A percentile compares a stretch with the other conserved stretches of the same genome.
phyloP scores from a whole-genome alignment of 345 rosid genomes.

The Salix viminalis region DNA sequence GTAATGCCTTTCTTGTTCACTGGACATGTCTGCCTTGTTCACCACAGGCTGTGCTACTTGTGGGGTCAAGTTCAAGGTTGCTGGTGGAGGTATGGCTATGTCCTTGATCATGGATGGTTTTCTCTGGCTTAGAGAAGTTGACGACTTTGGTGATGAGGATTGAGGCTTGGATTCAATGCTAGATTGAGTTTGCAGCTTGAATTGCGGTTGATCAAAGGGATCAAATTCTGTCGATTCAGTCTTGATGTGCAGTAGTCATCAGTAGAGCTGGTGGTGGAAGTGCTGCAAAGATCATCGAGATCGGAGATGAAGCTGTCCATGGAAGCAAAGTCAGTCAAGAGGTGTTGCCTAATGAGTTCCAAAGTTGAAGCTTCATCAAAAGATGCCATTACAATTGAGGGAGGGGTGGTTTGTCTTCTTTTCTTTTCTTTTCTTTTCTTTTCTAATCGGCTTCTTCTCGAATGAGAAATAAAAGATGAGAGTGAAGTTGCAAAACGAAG shows the following conservation, averaged over 20 bases:
- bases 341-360: conserved; percentile 61
- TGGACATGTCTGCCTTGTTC: neutral
- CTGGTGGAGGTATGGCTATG: conserved; percentile 38
- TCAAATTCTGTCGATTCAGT: conserved; percentile 4
- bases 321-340: conserved; percentile 47
- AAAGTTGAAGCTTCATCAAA: conserved; percentile 40
- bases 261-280: neutral
- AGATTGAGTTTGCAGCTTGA: neutral
- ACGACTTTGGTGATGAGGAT: neutral
- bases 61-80: neutral
- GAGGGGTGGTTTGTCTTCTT: neutral
- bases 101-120: conserved; percentile 49
- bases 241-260: neutral
- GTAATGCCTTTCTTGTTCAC: conserved; percentile 49
- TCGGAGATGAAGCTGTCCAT: conserved; percentile 32
- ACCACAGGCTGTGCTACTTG: neutral
- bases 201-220: neutral
- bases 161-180: conserved; percentile 7
- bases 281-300: conserved; percentile 12
- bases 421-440: neutral
- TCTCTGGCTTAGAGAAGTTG: conserved; percentile 53
- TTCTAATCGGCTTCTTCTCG: neutral
- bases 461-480: no score
- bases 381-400: conserved; percentile 16
- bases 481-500: neutral